Conservation (phyloP, 495 filamentous ascomycete genomes). For the Aspergillus egyptiacus region DNA sequence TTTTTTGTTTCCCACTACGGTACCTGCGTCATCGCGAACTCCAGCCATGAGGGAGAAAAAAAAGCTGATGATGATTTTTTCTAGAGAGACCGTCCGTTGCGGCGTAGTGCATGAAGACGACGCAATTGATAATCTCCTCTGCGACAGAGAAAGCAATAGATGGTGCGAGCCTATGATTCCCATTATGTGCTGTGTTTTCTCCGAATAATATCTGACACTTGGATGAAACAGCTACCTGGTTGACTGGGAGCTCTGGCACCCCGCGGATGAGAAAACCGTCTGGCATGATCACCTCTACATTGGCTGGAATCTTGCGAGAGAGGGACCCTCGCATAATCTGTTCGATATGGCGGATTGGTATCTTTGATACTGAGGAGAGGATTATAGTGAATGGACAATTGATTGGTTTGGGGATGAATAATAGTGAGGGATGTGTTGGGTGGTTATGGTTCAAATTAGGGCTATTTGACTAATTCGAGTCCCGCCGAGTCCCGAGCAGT, state of each 20-base stretch:
- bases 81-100: constrained; percentile 2
- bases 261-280: not conserved
- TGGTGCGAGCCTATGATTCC: not conserved
- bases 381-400: no score
- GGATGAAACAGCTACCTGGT: constrained; percentile 6
- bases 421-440: no score
- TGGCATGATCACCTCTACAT: constrained; percentile 3
- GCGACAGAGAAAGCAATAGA: constrained; percentile 1
- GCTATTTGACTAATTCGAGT: no score
- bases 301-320: constrained; percentile 1
- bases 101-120: not conserved
- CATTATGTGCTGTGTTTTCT: no score
- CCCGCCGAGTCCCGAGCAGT: no score
- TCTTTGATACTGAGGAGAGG: no score
- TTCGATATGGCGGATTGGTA: constrained; percentile 7
- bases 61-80: not conserved
- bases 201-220: no score
- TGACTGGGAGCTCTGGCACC: constrained; percentile 3
- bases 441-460: no score
- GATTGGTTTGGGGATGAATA: no score
- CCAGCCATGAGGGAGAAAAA: no score
- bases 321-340: not conserved
- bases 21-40: no score
- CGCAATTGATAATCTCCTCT: constrained; percentile 4
- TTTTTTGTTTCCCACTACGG: no score